phyloP scores from a whole-genome alignment of 1,284 basidiomycete species.

The Boletus mariae region DNA sequence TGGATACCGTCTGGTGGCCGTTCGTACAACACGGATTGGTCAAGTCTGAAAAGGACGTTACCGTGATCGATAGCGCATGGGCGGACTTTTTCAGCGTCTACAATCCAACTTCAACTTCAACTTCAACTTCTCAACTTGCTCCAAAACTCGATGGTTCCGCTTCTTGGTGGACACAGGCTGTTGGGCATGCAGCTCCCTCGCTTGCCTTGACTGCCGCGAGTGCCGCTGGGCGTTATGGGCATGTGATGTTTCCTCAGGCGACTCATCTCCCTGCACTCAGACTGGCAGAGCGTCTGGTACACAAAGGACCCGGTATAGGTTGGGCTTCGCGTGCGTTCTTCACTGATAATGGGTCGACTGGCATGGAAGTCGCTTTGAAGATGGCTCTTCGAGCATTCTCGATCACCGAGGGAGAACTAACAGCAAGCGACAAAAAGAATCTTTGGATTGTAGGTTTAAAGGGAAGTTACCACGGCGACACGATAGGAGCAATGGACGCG shows the following conservation, averaged over 20 bases:
- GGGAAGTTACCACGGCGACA: slow-evolving; percentile 97
- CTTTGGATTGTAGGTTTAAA: slow-evolving; percentile 85
- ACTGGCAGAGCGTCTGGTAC: slow-evolving; percentile 70
- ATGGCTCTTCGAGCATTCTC: slow-evolving; percentile 87
- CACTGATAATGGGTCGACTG: slow-evolving; percentile 93
- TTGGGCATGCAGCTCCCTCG: slow-evolving; percentile 80
- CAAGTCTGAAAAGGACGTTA: slow-evolving; percentile 68
- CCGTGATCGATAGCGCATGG: slow-evolving; percentile 88
- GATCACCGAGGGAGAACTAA: slow-evolving; percentile 37
- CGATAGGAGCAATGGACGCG: slow-evolving; percentile 97
- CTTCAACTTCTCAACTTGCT: slow-evolving; percentile 37
- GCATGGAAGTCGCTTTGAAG: slow-evolving; percentile 94
- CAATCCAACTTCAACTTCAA: slow-evolving; percentile 28
- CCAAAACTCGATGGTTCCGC: slow-evolving; percentile 89
- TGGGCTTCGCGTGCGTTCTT: slow-evolving; percentile 95
- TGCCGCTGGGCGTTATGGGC: slow-evolving; percentile 92
- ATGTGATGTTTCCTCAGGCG: slow-evolving; percentile 93
- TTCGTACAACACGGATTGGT: slow-evolving; percentile 90
- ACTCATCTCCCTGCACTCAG: slow-evolving; percentile 82
- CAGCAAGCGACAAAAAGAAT: slow-evolving; percentile 44
- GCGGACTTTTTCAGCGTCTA: slow-evolving; percentile 83
- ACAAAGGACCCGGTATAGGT: slow-evolving; percentile 71
- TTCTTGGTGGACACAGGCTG: slow-evolving; percentile 97
- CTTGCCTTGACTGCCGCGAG: slow-evolving; percentile 84
- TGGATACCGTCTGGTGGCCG: slow-evolving; percentile 92